Evolutionary conservation across 495 filamentous ascomycete genomes (phyloP).

Genomic region (Aspergillus biplanus): DNA sequence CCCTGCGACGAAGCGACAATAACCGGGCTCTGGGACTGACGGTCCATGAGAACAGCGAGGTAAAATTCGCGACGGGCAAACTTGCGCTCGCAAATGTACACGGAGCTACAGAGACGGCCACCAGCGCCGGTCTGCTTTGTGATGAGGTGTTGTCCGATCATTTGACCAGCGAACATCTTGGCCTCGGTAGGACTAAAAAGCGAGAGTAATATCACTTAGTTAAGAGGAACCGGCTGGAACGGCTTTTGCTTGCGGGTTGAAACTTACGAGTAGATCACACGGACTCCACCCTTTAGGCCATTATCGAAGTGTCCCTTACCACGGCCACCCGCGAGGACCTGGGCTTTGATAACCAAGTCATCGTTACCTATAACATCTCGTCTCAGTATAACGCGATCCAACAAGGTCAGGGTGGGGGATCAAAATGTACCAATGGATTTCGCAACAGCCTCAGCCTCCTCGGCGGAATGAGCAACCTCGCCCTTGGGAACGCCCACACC

Average conservation of each 20-base stretch:
- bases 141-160: slow-evolving; percentile 99
- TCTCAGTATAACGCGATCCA: slow-evolving; percentile 29
- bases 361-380: slow-evolving; percentile 64
- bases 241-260: not conserved
- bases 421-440: slow-evolving; percentile 72
- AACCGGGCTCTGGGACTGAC: slow-evolving; percentile 85
- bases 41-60: slow-evolving; percentile 97
- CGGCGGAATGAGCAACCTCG: slow-evolving; percentile 75
- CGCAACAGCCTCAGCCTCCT: slow-evolving; percentile 90
- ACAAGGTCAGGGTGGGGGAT: slow-evolving; percentile 14
- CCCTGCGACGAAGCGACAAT: slow-evolving; percentile 97
- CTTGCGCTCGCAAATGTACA: slow-evolving; percentile 99
- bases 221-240: not conserved
- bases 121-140: slow-evolving; percentile 97
- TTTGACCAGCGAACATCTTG: slow-evolving; percentile 97
- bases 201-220: slow-evolving; percentile 18
- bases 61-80: slow-evolving; percentile 99
- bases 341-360: slow-evolving; percentile 99
- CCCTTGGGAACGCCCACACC: slow-evolving; percentile 91
- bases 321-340: slow-evolving; percentile 95
- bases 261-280: slow-evolving; percentile 92
- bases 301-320: slow-evolving; percentile 98
- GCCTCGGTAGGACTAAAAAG: slow-evolving; percentile 71
- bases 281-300: slow-evolving; percentile 96
- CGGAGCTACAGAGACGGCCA: slow-evolving; percentile 90